These are phyloP conservation scores for Taiwanofungus camphoratus DNA, from an alignment of 1,284 basidiomycete species.

Conservation along the genomic window DNA sequence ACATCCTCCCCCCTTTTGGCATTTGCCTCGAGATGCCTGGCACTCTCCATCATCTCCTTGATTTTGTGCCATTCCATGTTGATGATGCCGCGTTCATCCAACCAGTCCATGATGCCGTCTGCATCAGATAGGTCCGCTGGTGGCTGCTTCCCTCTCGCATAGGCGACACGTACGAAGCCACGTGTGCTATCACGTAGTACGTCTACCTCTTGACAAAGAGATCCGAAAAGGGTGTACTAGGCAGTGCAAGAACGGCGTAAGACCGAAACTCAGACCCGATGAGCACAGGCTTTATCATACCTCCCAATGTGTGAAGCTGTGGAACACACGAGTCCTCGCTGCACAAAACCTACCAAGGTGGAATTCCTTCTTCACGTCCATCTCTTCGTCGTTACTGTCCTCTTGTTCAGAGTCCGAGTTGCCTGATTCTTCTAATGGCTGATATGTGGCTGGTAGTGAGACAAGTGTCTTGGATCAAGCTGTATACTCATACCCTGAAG, in stretches of 20 bases:
- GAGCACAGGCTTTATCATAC: slow-evolving; percentile 35
- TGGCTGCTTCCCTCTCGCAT: slow-evolving; percentile 44
- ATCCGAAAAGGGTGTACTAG: slow-evolving; percentile 56
- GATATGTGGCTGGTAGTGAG: not conserved
- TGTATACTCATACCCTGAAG: slow-evolving; percentile 40
- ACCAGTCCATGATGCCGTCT: slow-evolving; percentile 76
- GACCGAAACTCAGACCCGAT: not conserved
- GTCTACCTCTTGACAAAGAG: slow-evolving; percentile 50
- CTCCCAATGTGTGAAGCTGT: slow-evolving; percentile 83
- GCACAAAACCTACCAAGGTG: slow-evolving; percentile 75
- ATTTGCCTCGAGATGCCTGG: slow-evolving; percentile 52
- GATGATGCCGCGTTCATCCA: slow-evolving; percentile 67
- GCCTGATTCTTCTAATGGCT: slow-evolving; percentile 12
- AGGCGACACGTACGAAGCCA: slow-evolving; percentile 52
- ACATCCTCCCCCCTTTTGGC: slow-evolving; percentile 40
- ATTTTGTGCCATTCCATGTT: slow-evolving; percentile 62
- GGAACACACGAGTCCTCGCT: slow-evolving; percentile 59
- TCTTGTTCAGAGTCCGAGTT: slow-evolving; percentile 27
- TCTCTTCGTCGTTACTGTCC: slow-evolving; percentile 29
- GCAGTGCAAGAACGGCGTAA: not conserved
- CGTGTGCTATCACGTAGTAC: slow-evolving; percentile 35
- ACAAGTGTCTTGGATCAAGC: not conserved
- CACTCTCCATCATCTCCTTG: slow-evolving; percentile 67
- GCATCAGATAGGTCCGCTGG: slow-evolving; percentile 63
- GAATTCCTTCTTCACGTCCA: slow-evolving; percentile 31